Base-by-base conservation (phyloP, 2,329 filamentous ascomycete species). In the Eutypella sp. region DNA sequence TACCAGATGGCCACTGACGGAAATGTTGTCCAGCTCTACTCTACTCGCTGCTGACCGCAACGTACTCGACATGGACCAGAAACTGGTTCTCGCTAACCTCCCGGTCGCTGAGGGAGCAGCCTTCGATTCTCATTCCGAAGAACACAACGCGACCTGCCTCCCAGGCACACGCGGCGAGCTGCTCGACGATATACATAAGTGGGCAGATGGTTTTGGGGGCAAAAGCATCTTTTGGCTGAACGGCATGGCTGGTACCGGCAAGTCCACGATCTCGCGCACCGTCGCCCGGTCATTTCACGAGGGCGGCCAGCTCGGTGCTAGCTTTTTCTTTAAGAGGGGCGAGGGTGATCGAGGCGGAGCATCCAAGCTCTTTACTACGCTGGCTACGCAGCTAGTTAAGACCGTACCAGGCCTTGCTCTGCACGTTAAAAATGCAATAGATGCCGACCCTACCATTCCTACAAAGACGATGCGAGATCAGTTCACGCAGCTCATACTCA, bases 401-500 rank as follows among this genome's bases (percentile, higher is more conserved):
- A 53, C 47, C 7, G 42, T 65, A 11, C 64, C 67, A 9, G 27
- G 46, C 2, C 36, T 71, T 1, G 53, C 48, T 1, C 41, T n/a
- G 4, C 34, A 53, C 8, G 47, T 71, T 22, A 53, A 50, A 16
- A 42, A 57, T 9, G 58, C 58, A 2, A 56, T 72, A 11, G 54
- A 66, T 2, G 34, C 34, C 1, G 54, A 69, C 39, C 57, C 57
- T n/a, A 27, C 20, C 4, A 61, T 71, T 25, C 7, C 50, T 15
- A 45, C 42, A 5, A 63, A 66, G 38, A 15, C 49, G 15, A 38
- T 65, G 3, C 47, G 41, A 19, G 56, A 69, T n/a, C 69, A 75
- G 46, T 73, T 71, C 44, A 53, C 69, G 0, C 62, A 64, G 40
- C 64, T 75, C 1, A 56, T 73, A 18, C 37, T 68, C 0, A 27